Percentiles rank a stretch among this genome's conserved stretches.
Conservation (phyloP, 2,329 filamentous ascomycete genomes). For the Pestalotiopsis sp. region DNA sequence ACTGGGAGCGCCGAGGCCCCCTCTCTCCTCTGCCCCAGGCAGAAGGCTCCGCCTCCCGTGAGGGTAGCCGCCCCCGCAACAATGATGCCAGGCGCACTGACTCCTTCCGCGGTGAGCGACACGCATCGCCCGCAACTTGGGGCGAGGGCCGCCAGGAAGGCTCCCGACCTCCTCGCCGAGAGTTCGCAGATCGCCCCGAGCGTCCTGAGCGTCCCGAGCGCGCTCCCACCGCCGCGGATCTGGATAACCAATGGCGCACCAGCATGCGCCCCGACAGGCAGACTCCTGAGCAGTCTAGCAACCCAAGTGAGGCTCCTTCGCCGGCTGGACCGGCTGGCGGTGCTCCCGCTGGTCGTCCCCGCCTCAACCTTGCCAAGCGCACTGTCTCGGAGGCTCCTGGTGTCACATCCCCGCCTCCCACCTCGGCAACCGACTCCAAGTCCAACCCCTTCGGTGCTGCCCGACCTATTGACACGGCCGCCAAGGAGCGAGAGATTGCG, state of each 20-base stretch:
- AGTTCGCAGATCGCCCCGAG: conserved; percentile 65
- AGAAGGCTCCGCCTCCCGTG: conserved; percentile 52
- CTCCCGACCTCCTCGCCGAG: conserved; percentile 71
- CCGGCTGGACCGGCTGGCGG: conserved; percentile 60
- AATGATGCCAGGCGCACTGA: conserved; percentile 61
- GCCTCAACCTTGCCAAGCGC: conserved; percentile 85
- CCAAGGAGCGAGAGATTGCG: conserved; percentile 85
- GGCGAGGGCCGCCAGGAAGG: conserved; percentile 75
- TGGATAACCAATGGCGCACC: conserved; percentile 89
- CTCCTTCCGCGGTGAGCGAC: conserved; percentile 61
- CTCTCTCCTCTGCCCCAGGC: conserved; percentile 68
- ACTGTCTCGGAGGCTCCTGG: conserved; percentile 76
- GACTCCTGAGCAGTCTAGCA: conserved; percentile 2
- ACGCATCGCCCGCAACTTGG: conserved; percentile 72
- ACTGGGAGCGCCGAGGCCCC: conserved; percentile 95
- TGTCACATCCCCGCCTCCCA: conserved; percentile 47
- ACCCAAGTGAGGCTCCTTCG: conserved; percentile 67
- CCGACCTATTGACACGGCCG: conserved; percentile 88
- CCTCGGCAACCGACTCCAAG: conserved; percentile 62
- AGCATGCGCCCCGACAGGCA: conserved; percentile 80
- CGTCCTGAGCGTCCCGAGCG: conserved; percentile 60
- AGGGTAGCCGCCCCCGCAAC: conserved; percentile 52
- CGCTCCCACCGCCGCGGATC: conserved; percentile 81
- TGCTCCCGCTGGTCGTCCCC: conserved; percentile 66
- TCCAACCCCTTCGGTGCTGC: conserved; percentile 92